Base-by-base conservation (phyloP, 2,329 filamentous ascomycete genomes). In the Ophiostoma tasmaniense region DNA sequence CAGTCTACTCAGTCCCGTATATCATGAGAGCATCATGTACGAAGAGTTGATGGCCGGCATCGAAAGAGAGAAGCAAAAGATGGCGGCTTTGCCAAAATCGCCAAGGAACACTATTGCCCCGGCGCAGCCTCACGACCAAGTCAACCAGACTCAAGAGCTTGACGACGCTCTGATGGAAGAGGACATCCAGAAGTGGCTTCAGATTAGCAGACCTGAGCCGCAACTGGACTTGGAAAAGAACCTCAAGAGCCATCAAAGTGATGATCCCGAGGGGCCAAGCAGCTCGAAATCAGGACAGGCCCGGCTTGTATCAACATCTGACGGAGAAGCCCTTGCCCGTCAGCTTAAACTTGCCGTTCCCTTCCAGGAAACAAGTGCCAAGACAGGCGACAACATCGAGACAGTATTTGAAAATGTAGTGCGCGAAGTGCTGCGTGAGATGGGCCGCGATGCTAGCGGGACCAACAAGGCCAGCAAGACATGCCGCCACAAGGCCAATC, bases 351-450 rank as follows among this genome's bases (percentile, higher is more conserved):
- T 61, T 8, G 25, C 55, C 25, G 55, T 61, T 13, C 55, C 55
- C 11, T 61, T 61, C 13, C 6, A 5, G 25, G 55, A 61, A 30
- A 61, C 55, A 1, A 61, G 55, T 30, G 55, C 55, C 25, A 28
- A 30, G 25, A 30, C 55, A 6, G 55, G 55, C 22, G 55, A 28
- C 25, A 28, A 61, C 1, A 14, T 91, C 14, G 84, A 86, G 70
- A 87, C 88, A 70, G 87, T 90, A 11, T 91, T 74, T 61, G 72
- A 73, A 35, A 69, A 71, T 4, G 45, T 75, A 13, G 73, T 75
- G 62, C 70, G 74, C 20, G 72, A 70, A 59, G 74, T 73, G n/a
- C 67, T 76, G 62, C n/a, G 66, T 28, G 69, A 70, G 52, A 73
- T 72, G 71, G 73, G 72, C 8, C 52, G 67, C 17, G 67, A 70